Evolutionary conservation across 768 basidiomycete genomes (phyloP).

Genomic region (Lanmaoa pseudosensibilis): DNA sequence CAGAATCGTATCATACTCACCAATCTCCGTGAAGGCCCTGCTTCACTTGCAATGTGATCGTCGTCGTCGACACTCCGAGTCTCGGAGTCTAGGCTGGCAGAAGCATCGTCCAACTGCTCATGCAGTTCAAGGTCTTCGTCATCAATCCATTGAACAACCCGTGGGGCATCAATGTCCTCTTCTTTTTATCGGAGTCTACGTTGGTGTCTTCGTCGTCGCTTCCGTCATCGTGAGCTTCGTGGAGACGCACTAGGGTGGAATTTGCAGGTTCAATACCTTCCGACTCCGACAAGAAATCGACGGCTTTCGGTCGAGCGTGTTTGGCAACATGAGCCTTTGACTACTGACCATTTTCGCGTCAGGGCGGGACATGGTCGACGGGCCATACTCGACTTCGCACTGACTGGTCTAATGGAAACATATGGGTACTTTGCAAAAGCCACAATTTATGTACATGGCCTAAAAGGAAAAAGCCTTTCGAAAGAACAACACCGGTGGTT

Average conservation of each 20-base stretch:
- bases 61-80: constrained; percentile 10
- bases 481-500: too few species aligned
- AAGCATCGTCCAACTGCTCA: constrained; percentile 10
- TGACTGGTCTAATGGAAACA: too few species aligned
- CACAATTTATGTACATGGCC: not conserved
- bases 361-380: too few species aligned
- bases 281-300: constrained; percentile 17
- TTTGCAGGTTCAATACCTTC: not conserved
- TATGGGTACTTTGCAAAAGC: not conserved
- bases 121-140: constrained; percentile 40
- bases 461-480: not conserved
- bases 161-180: constrained; percentile 43
- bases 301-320: constrained; percentile 18
- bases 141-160: constrained; percentile 63
- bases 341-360: not conserved
- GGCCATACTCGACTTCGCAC: too few species aligned
- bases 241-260: not conserved
- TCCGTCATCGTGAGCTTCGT: constrained; percentile 22
- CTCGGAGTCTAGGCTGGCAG: constrained; percentile 10
- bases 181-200: constrained; percentile 12
- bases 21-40: constrained; percentile 15
- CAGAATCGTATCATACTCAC: constrained; percentile 1
- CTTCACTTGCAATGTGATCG: not conserved
- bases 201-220: constrained; percentile 32
- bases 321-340: constrained; percentile 8